Percentiles rank a stretch among this genome's conserved stretches.
Evolutionary conservation across 2,329 filamentous ascomycete species (phyloP).

Genomic region (Aspergillus oerlinghausenensis): DNA sequence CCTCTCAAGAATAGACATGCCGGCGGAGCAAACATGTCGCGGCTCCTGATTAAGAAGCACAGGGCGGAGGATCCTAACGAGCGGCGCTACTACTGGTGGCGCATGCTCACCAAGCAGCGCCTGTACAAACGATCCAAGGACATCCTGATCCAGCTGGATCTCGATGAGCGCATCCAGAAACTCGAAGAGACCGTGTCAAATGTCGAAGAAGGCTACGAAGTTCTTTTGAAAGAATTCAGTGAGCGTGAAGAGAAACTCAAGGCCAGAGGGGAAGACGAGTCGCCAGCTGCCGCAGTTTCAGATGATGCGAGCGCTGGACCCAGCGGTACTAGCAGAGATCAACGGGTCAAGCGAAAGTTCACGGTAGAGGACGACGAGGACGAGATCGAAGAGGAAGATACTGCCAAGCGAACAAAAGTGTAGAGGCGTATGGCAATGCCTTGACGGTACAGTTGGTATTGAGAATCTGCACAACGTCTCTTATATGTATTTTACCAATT

Average conservation of each 20-base stretch:
- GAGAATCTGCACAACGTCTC: not conserved
- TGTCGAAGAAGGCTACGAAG: slow-evolving; percentile 56
- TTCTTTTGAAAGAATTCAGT: slow-evolving; percentile 44
- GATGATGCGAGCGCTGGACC: slow-evolving; percentile 20
- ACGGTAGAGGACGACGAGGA: slow-evolving; percentile 28
- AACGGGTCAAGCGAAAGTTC: slow-evolving; percentile 30
- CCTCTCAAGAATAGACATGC: slow-evolving; percentile 44
- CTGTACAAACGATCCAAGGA: slow-evolving; percentile 59
- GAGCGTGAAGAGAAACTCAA: slow-evolving; percentile 27
- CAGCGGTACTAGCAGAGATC: slow-evolving; percentile 10
- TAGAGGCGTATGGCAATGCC: slow-evolving; percentile 7
- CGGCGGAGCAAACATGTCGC: slow-evolving; percentile 48
- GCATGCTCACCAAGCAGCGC: slow-evolving; percentile 58
- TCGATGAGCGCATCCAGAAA: slow-evolving; percentile 53
- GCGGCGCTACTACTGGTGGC: slow-evolving; percentile 61
- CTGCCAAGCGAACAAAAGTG: slow-evolving; percentile 30
- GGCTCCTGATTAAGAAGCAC: slow-evolving; percentile 45
- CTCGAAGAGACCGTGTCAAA: slow-evolving; percentile 55
- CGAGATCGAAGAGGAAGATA: slow-evolving; percentile 15
- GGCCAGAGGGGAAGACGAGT: slow-evolving; percentile 21
- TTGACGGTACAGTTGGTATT: not conserved
- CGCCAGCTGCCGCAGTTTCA: slow-evolving; percentile 25
- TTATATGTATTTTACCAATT: not conserved
- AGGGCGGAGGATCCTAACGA: slow-evolving; percentile 51
- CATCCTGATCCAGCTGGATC: slow-evolving; percentile 54